Evolutionary conservation across 1,284 basidiomycete species (phyloP).

Genomic region (Ceratobasidium sp.): DNA sequence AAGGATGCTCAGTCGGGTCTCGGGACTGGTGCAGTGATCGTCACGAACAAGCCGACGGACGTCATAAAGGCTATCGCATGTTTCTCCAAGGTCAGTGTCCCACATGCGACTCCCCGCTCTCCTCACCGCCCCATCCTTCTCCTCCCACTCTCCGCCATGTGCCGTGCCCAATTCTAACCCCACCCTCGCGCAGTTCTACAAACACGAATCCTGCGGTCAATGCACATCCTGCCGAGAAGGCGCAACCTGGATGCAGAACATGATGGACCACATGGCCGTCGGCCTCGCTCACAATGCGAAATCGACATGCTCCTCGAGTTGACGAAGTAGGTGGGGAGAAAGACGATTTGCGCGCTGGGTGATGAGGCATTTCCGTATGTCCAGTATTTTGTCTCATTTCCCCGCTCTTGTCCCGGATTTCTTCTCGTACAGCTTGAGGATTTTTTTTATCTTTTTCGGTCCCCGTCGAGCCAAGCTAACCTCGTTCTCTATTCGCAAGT

Average conservation of each 20-base stretch:
- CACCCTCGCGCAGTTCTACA: conserved; percentile 77
- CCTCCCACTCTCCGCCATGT: conserved; percentile 6
- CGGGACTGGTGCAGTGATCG: conserved; percentile 98
- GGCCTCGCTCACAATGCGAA: conserved; percentile 92
- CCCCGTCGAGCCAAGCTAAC: conserved; percentile 8
- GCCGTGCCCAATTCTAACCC: conserved; percentile 15
- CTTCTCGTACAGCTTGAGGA: too few species aligned
- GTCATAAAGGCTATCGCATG: conserved; percentile 90
- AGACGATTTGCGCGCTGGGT: conserved; percentile 95
- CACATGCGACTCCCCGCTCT: conserved; percentile 18
- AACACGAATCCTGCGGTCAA: conserved; percentile 99
- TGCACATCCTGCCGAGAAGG: conserved; percentile 98
- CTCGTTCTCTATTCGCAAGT: conserved; percentile 52
- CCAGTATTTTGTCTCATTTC: conserved; percentile 46
- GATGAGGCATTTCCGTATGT: conserved; percentile 95
- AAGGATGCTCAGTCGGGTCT: conserved; percentile 96
- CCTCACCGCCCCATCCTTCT: background rate
- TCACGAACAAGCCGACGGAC: conserved; percentile 98
- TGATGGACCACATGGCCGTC: conserved; percentile 74
- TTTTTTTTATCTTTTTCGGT: too few species aligned
- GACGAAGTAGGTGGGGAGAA: conserved; percentile 91
- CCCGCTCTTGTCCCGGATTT: background rate
- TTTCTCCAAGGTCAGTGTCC: conserved; percentile 78
- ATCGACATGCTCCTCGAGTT: conserved; percentile 97
- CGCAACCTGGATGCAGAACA: conserved; percentile 57